These are phyloP conservation scores for Fibroporia radiculosa DNA, from an alignment of 768 basidiomycete genomes.

Conservation along the genomic window DNA sequence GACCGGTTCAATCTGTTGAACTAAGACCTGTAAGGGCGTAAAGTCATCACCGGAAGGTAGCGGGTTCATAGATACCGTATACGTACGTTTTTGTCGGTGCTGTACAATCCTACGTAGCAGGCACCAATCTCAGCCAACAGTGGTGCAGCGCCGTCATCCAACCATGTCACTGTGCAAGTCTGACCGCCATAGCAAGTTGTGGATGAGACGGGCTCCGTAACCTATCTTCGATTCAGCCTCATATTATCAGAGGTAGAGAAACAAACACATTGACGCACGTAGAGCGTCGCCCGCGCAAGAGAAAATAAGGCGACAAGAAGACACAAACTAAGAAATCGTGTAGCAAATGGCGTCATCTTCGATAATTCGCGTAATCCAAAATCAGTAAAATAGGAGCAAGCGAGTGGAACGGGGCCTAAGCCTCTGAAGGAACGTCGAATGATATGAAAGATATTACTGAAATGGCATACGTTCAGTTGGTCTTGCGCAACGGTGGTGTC, in stretches of 20 bases:
- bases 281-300: neutral
- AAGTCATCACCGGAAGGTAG: neutral
- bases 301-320: neutral
- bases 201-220: conserved; percentile 36
- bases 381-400: neutral
- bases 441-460: neutral
- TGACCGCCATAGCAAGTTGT: conserved; percentile 46
- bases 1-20: conserved; percentile 48
- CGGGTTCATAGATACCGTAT: neutral
- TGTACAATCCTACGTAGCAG: conserved; percentile 48
- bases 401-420: neutral
- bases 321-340: no score
- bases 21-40: conserved; percentile 37
- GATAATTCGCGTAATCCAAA: neutral
- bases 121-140: conserved; percentile 42
- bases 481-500: neutral
- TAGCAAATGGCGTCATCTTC: neutral
- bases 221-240: conserved; percentile 23
- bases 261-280: neutral
- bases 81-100: conserved; percentile 46
- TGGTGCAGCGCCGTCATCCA: conserved; percentile 53
- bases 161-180: conserved; percentile 49
- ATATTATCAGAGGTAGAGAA: neutral
- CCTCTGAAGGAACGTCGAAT: neutral
- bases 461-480: neutral